Evolutionary conservation across 1,284 basidiomycete species (phyloP).

Genomic region (Cryptococcus floricola): DNA sequence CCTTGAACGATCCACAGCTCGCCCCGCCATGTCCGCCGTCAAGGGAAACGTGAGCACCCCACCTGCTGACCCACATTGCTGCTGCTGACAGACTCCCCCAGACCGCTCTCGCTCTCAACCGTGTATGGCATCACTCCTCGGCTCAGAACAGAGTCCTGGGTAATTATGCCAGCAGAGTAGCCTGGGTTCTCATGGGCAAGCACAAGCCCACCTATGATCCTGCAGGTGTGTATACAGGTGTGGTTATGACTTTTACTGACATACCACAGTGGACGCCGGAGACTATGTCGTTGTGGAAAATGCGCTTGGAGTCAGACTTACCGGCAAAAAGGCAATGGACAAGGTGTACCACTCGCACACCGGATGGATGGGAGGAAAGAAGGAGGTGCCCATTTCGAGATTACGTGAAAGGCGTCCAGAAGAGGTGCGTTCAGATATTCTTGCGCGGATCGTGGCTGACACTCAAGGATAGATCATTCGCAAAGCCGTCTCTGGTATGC

Average conservation of each 20-base stretch:
- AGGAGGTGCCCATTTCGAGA: constrained; percentile 76
- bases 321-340: constrained; percentile 84
- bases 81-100: constrained; percentile 39
- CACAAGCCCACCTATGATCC: constrained; percentile 98
- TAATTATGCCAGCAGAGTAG: constrained; percentile 89
- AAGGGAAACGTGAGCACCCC: constrained; percentile 23
- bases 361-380: constrained; percentile 90
- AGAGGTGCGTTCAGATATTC: constrained; percentile 58
- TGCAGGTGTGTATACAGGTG: constrained; percentile 55
- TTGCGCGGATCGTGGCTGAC: neutral
- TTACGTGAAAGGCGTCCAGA: constrained; percentile 85
- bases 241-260: neutral
- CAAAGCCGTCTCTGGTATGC: constrained; percentile 93
- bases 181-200: constrained; percentile 95
- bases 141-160: constrained; percentile 86
- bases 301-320: constrained; percentile 76
- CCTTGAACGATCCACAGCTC: neutral
- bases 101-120: constrained; percentile 88
- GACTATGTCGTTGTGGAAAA: constrained; percentile 98
- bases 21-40: constrained; percentile 25
- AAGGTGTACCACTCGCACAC: constrained; percentile 85
- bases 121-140: constrained; percentile 94
- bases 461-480: constrained; percentile 70
- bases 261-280: constrained; percentile 73
- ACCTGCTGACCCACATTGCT: neutral